A percentile compares a stretch with the other conserved stretches of the same genome.
These are phyloP conservation scores for Acacia melanoxylon DNA, from an alignment of 306 rosid species.

Conservation along the genomic window DNA sequence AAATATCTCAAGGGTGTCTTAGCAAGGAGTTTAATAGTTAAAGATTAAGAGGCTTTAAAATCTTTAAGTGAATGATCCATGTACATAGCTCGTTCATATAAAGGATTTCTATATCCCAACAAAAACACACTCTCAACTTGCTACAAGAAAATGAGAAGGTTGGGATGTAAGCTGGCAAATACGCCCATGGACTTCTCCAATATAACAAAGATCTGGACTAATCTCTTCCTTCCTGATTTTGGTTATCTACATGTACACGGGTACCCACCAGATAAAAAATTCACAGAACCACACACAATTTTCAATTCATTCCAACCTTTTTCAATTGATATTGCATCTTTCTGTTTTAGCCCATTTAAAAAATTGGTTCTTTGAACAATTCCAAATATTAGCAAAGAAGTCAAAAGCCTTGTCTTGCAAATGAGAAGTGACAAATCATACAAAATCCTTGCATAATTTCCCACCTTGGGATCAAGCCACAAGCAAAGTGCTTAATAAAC, in stretches of 20 bases:
- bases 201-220: background rate
- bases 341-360: background rate
- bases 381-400: background rate
- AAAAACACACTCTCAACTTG: background rate
- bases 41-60: too few species aligned
- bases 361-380: background rate
- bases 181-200: background rate
- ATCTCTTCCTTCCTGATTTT: background rate
- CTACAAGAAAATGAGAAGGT: background rate
- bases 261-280: background rate
- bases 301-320: background rate
- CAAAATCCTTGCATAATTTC: conserved; percentile 1
- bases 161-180: background rate
- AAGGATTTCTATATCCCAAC: background rate
- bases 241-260: background rate
- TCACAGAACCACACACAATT: background rate
- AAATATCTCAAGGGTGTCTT: background rate
- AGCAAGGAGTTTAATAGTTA: background rate
- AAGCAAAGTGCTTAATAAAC: background rate
- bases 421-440: background rate
- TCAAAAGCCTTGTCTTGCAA: conserved; percentile 12
- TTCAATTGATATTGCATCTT: background rate
- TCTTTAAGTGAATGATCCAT: background rate
- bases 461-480: background rate
- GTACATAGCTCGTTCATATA: too few species aligned